Evolutionary conservation across 2,329 filamentous ascomycete species (phyloP), one percentile per base, ranked within the genome.

Genomic region (Pseudogymnoascus sp.): DNA sequence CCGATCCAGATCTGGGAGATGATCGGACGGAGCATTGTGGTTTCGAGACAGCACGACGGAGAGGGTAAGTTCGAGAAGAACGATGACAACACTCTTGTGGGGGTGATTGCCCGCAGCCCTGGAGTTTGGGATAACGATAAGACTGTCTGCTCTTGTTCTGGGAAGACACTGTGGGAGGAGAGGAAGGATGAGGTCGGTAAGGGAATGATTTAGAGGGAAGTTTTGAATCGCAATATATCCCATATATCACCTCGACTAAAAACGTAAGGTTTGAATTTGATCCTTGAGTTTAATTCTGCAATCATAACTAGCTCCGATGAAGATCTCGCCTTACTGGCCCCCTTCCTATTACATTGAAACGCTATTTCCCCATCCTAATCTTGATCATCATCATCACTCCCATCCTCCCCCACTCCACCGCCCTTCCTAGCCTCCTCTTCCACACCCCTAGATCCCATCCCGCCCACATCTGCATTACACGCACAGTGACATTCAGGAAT

Each of bases 111-210:
- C 58, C 82, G 94, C 71, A 97, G 92, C 74, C 93, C 94, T 13
- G 94, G 94, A n/a, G 88, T 96, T 64, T 99, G 94, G 94, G 93
- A 97, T 74, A 96, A 99, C 70, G 91, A 97, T 73, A 99, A 97
- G 82, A 96, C 90, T 50, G 93, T 99, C 5, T 99, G 94, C 74
- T 96, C 92, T 57, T 99, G 94, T 75, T 96, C 92, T 37, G 94
- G 94, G 3, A 97, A 97, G 84, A 97, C 92, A 62, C 84, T 99
- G 9, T 99, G 94, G 94, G 89, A 99, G 75, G 94, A 99, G 80
- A 85, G 94, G 68, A 87, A 87, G 75, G 92, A 97, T 70, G 90
- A 96, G 77, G 85, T 92, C 41, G 81, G 83, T 67, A 92, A 90
- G 77, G 94, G 94, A 2, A 97, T 99, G 90, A 77, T 94, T 68